Base-by-base conservation (phyloP, 495 filamentous ascomycete species). In the Aspergillus funiculosus region DNA sequence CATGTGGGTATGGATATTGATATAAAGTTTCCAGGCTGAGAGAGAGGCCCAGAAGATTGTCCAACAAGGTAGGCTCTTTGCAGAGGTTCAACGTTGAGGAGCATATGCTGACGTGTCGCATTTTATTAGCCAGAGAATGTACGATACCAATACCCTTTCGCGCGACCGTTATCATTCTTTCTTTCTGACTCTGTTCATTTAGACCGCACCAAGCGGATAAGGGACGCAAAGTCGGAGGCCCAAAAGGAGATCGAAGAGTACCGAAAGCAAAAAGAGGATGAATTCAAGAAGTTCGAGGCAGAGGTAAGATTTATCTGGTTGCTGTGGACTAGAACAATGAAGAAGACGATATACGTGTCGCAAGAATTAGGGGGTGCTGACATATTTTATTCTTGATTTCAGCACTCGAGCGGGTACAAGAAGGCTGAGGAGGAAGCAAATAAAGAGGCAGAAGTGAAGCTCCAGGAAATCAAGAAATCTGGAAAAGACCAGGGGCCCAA, bases 1-100 rank as follows among this genome's bases (percentile, higher is more conserved):
- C 7, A 20, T 13, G 6, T 2, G 19, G 7, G n/a, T 17, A 4
- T 19, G 10, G 19, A n/a, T 13, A 26, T 43, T 57, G 37, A 54
- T 47, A 18, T 20, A 31, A 13, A 17, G 13, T 27, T 15, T 39
- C 21, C 60, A 97, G 92, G 89, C 94, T 42, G 92, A 98, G 79
- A 84, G 88, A 73, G 92, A 98, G 71, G 92, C 92, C 53, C 89
- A 95, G 71, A 96, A 95, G 77, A 98, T 97, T 64, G 92, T 98
- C 24, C 90, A 96, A 66, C 86, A 90, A 83, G 82, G 89, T 92
- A 27, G 68, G 60, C 22, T 32, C 19, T 19, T 24, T 20, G 6
- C 6, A 27, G 8, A 14, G 31, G 17, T 21, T 17, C n/a, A 0
- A 17, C 36, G 34, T 45, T 24, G 10, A 15, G 19, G 19, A 31